phyloP scores from a whole-genome alignment of 139 green algal species.

The Pedinophyceae sp. region DNA sequence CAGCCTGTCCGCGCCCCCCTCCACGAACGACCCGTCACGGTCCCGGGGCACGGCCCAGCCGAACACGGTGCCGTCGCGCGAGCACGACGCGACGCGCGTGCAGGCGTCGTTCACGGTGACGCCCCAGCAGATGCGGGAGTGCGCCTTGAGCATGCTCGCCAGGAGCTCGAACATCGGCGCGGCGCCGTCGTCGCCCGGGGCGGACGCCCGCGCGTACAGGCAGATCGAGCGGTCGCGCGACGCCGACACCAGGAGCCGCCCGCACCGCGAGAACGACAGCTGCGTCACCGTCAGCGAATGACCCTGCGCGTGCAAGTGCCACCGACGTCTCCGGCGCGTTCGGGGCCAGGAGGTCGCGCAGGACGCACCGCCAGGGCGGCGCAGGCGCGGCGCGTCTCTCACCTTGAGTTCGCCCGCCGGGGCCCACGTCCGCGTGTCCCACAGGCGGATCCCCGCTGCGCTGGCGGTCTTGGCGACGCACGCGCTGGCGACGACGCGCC shows the following conservation, averaged over 20 bases:
- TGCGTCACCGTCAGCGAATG: slow-evolving; percentile 87
- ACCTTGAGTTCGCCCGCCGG: slow-evolving; percentile 9
- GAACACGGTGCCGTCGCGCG: slow-evolving; percentile 55
- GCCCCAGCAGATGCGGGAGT: slow-evolving; percentile 61
- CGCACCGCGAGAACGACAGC: slow-evolving; percentile 59
- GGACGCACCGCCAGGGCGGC: not conserved
- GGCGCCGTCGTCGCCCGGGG: not conserved
- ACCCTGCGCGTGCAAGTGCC: slow-evolving; percentile 20
- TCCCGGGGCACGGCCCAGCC: slow-evolving; percentile 26
- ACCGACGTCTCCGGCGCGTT: slow-evolving; percentile 13
- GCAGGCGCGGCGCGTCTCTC: not conserved
- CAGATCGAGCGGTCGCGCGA: slow-evolving; percentile 42
- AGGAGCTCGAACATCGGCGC: slow-evolving; percentile 20
- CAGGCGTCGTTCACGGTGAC: slow-evolving; percentile 45
- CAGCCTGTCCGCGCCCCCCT: not conserved
- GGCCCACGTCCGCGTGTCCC: slow-evolving; percentile 42
- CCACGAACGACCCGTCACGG: not conserved
- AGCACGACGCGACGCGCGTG: slow-evolving; percentile 31
- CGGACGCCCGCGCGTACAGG: slow-evolving; percentile 17
- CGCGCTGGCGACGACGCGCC: slow-evolving; percentile 45
- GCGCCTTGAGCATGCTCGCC: slow-evolving; percentile 32
- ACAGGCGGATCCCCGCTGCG: slow-evolving; percentile 51
- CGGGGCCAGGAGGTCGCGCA: slow-evolving; percentile 17
- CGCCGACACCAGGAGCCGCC: slow-evolving; percentile 36
- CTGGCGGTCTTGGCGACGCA: slow-evolving; percentile 34